A percentile compares a stretch with the other conserved stretches of the same genome.
phyloP scores from a whole-genome alignment of 768 basidiomycete genomes.

The Chlorophyllum brunneum region DNA sequence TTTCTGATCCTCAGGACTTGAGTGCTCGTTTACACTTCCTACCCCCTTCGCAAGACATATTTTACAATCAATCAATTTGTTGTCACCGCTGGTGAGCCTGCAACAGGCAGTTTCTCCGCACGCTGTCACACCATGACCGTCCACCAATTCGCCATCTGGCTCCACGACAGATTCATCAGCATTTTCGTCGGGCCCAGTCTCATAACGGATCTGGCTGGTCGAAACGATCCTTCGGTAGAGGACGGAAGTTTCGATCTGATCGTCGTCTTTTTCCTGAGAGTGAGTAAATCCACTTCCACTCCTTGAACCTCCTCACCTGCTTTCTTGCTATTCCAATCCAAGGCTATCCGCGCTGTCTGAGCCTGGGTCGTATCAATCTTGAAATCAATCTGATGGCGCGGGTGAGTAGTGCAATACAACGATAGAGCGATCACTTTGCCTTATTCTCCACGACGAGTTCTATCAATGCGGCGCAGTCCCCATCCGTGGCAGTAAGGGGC shows the following conservation, averaged over 20 bases:
- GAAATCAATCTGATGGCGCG: conserved; percentile 57
- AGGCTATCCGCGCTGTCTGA: conserved; percentile 45
- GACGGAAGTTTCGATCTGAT: conserved; percentile 74
- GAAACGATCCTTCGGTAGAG: conserved; percentile 26
- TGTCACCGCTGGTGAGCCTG: conserved; percentile 22
- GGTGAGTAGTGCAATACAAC: neutral
- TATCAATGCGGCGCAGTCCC: conserved; percentile 73
- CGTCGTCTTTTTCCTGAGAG: conserved; percentile 58
- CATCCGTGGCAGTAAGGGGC: conserved; percentile 76
- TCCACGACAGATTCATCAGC: conserved; percentile 3
- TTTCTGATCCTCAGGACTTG: conserved; percentile 26
- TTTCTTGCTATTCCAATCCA: conserved; percentile 90
- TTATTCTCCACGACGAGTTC: conserved; percentile 81
- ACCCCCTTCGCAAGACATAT: conserved; percentile 43
- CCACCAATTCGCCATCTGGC: conserved; percentile 4
- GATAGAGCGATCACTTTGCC: no score
- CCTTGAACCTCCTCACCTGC: conserved; percentile 47
- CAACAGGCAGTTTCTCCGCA: conserved; percentile 49
- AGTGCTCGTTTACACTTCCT: conserved; percentile 22
- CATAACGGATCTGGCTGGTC: conserved; percentile 9
- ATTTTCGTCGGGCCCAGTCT: neutral
- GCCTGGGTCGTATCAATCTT: conserved; percentile 62
- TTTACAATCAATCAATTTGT: conserved; percentile 39
- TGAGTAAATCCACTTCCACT: no score
- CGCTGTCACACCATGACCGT: conserved; percentile 40